Evolutionary conservation across 371 early-diverging fungal genomes (phyloP).

Genomic region (Nosema muscidifuracis): DNA sequence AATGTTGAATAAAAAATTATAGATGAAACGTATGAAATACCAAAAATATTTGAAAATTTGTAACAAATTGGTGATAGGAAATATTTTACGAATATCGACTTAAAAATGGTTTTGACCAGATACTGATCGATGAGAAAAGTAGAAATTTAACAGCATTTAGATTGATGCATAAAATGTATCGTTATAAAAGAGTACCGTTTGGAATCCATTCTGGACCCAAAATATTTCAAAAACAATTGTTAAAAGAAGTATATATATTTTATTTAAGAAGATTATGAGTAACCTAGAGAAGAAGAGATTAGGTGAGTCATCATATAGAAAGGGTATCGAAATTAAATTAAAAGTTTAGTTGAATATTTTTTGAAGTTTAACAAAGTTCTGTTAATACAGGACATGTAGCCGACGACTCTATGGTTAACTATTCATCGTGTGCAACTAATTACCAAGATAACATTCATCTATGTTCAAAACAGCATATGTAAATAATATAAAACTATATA

Average conservation of each 20-base stretch:
- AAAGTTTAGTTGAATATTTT: too few species aligned
- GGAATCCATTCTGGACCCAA: background rate
- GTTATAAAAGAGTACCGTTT: conserved; percentile 43
- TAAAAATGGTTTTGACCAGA: conserved; percentile 46
- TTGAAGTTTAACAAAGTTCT: too few species aligned
- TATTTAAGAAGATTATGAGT: too few species aligned
- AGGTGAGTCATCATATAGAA: too few species aligned
- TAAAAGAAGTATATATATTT: background rate
- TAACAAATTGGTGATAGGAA: conserved; percentile 44
- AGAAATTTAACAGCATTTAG: conserved; percentile 61
- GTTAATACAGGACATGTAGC: background rate
- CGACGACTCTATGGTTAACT: background rate
- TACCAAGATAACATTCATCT: too few species aligned
- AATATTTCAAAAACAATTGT: conserved; percentile 28
- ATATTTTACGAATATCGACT: conserved; percentile 61
- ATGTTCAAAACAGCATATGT: too few species aligned
- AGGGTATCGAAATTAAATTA: too few species aligned
- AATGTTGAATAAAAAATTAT: conserved; percentile 3
- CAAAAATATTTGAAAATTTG: conserved; percentile 55
- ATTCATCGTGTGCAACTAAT: too few species aligned
- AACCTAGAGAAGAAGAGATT: too few species aligned
- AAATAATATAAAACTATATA: too few species aligned
- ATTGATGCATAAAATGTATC: conserved; percentile 41
- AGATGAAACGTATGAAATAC: conserved; percentile 54
- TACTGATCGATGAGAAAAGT: conserved; percentile 34